Base-by-base conservation (phyloP, 768 basidiomycete genomes). In the Mycena galopus region DNA sequence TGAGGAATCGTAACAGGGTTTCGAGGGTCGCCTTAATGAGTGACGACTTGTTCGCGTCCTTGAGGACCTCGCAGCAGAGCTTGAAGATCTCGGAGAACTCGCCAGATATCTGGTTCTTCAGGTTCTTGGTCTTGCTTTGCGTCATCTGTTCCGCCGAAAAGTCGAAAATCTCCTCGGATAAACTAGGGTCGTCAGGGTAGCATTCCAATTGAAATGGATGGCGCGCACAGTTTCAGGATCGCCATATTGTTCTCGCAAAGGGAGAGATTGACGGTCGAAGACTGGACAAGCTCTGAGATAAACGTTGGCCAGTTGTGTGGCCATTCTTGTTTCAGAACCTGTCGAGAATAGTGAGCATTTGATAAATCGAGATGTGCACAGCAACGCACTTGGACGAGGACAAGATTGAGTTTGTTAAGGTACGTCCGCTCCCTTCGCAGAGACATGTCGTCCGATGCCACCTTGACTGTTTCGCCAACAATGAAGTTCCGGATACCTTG, bases 221-320 rank as follows among this genome's bases (percentile, higher is more conserved):
- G n/a, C n/a, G n/a, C n/a, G n/a, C n/a, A n/a, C n/a, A 99, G 88
- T 79, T 95, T 95, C 77, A 99, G 88, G 80, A 99, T 99, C 81
- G 96, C 90, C 98, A 99, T 99, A 85, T 99, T 99, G 88, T 99
- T 99, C 85, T 99, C 98, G 88, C 98, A 99, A 32, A 99, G 89
- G 2, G 95, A 92, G 47, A 98, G 90, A 80, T 96, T 98, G 51
- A 95, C 96, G 82, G 97, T 97, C 51, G 97, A 99, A 10, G 97
- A 98, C 76, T 96, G 93, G 69, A 99, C 96, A 56, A 99, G 94
- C 82, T 99, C 97, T 14, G 94, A 91, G 78, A 98, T 98, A 86
- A 98, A 99, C 23, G 90, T 94, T 37, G 97, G 97, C 98, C 98
- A 99, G 78, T 98, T 96, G 81, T 98, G 95, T 27, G 97, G 97